A percentile compares a stretch with the other conserved stretches of the same genome.
These are phyloP conservation scores for Nelumbo lutea DNA, from an alignment of 164 flowering plant genomes.

Conservation along the genomic window DNA sequence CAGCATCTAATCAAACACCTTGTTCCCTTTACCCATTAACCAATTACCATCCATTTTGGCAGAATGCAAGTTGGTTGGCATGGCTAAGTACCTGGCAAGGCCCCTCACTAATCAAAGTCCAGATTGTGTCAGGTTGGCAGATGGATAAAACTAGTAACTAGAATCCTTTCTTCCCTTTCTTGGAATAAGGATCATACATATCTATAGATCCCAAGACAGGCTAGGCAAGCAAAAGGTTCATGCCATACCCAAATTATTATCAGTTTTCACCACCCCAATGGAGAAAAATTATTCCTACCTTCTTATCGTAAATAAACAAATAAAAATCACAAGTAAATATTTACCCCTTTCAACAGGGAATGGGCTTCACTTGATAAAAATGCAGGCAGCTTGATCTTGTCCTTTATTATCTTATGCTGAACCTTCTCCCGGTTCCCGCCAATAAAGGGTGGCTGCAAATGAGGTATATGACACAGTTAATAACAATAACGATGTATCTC, in stretches of 20 bases:
- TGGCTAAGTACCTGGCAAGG: too few relatives aligned
- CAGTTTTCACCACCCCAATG: too few relatives aligned
- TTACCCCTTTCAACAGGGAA: slow-evolving; percentile 83
- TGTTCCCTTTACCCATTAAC: not conserved
- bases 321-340: not conserved
- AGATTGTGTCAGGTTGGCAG: too few relatives aligned
- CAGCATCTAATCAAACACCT: not conserved
- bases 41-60: not conserved
- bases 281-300: too few relatives aligned
- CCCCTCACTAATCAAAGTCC: too few relatives aligned
- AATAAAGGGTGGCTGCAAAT: slow-evolving; percentile 71
- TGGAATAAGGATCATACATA: too few relatives aligned
- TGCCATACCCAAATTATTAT: too few relatives aligned
- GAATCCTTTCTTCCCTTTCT: too few relatives aligned
- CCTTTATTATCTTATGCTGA: slow-evolving; percentile 85
- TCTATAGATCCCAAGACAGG: too few relatives aligned
- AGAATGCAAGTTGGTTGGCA: not conserved
- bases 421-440: slow-evolving; percentile 69
- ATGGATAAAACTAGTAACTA: too few relatives aligned
- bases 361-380: slow-evolving; percentile 84
- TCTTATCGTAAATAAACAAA: too few relatives aligned
- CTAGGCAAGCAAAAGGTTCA: too few relatives aligned
- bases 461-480: not conserved
- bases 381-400: slow-evolving; percentile 78
- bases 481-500: not conserved